A percentile compares a stretch with the other conserved stretches of the same genome.
phyloP scores from a whole-genome alignment of 2,329 filamentous ascomycete genomes.

The Zymoseptoria tritici region DNA sequence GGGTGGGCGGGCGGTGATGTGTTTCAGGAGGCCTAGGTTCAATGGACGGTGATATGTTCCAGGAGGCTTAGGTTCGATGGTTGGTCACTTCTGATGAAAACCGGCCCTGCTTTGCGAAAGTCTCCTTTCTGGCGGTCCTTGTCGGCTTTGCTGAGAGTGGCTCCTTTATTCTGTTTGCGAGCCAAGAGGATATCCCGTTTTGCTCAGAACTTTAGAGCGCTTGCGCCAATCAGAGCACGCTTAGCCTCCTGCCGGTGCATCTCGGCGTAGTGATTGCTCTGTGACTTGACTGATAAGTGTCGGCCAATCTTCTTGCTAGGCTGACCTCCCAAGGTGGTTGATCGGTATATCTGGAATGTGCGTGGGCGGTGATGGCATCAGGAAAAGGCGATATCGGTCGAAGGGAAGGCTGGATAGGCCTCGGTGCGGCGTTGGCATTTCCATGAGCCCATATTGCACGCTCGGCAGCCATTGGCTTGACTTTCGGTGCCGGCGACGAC shows the following conservation, averaged over 20 bases:
- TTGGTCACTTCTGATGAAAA: too few relatives aligned
- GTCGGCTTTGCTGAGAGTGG: slow-evolving; percentile 10
- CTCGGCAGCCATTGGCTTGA: slow-evolving; percentile 59
- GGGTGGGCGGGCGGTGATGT: not conserved
- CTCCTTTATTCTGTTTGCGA: slow-evolving; percentile 6
- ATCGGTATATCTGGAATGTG: slow-evolving; percentile 54
- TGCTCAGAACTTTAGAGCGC: slow-evolving; percentile 64
- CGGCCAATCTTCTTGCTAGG: slow-evolving; percentile 84
- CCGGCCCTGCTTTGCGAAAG: slow-evolving; percentile 24
- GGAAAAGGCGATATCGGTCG: slow-evolving; percentile 94
- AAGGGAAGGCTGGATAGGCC: slow-evolving; percentile 92
- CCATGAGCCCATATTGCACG: slow-evolving; percentile 91
- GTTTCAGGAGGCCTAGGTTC: not conserved
- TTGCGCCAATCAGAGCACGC: slow-evolving; percentile 75
- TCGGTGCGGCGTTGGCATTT: slow-evolving; percentile 63
- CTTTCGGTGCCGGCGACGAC: slow-evolving; percentile 38
- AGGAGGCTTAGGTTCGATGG: too few relatives aligned
- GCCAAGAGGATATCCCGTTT: slow-evolving; percentile 46
- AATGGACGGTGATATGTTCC: too few relatives aligned
- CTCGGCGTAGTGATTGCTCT: slow-evolving; percentile 87
- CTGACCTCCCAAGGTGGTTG: slow-evolving; percentile 50
- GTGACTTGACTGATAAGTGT: slow-evolving; percentile 85
- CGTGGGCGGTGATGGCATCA: slow-evolving; percentile 84
- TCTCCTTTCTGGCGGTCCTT: slow-evolving; percentile 32
- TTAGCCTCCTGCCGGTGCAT: slow-evolving; percentile 86